Percentiles rank a stretch among this genome's conserved stretches.
Evolutionary conservation across 2,329 filamentous ascomycete genomes (phyloP).

Genomic region (Fusarium guadeloupense): DNA sequence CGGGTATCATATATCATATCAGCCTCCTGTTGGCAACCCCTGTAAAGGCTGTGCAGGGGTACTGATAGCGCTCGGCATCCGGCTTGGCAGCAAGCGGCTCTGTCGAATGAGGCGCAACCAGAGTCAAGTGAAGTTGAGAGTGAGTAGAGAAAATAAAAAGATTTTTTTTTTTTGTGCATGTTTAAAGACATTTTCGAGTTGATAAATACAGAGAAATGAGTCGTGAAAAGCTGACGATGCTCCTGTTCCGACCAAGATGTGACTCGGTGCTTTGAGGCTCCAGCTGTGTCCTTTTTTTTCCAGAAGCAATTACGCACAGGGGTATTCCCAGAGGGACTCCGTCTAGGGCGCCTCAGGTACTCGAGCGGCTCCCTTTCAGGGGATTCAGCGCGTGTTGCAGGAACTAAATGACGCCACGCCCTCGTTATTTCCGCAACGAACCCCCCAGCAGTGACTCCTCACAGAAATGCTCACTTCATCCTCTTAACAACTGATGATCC

Average conservation of each 20-base stretch:
- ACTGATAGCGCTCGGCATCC: conserved; percentile 13
- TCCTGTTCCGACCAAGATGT: neutral
- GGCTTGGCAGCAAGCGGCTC: conserved; percentile 28
- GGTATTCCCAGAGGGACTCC: neutral
- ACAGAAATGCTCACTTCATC: too few species aligned
- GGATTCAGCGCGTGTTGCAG: conserved; percentile 7
- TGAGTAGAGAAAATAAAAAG: neutral
- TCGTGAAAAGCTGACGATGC: neutral
- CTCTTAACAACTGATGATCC: neutral
- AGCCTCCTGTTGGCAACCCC: neutral
- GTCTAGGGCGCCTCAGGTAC: too few species aligned
- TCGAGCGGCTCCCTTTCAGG: conserved; percentile 3
- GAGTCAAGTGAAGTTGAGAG: neutral
- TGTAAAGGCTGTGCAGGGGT: conserved; percentile 16
- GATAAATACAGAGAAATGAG: neutral
- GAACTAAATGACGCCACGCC: conserved; percentile 23
- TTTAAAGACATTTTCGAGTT: too few species aligned
- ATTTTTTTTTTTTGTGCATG: too few species aligned
- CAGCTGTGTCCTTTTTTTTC: conserved; percentile 8
- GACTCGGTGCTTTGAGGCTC: conserved; percentile 2
- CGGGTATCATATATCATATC: conserved; percentile 8
- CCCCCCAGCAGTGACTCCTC: neutral
- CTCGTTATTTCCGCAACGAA: neutral
- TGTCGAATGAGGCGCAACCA: neutral
- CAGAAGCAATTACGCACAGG: conserved; percentile 14